These are phyloP conservation scores for Thalassiosira mediterranea DNA, from an alignment of 352 stramenopile genomes.

Conservation along the genomic window DNA sequence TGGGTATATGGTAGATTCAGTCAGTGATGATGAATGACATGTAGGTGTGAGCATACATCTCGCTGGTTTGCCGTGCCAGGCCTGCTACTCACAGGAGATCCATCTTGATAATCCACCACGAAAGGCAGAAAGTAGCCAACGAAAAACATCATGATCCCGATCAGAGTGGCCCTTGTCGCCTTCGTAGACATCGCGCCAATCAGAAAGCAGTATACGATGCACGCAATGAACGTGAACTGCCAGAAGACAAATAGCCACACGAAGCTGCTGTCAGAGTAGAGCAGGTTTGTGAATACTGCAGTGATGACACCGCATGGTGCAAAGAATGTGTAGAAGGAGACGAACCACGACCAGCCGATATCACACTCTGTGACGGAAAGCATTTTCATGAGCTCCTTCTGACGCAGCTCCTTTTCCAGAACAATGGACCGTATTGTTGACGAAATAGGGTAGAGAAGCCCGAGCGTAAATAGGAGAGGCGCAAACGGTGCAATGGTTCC, in stretches of 20 bases:
- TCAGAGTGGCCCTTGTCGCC: constrained; percentile 70
- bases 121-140: constrained; percentile 78
- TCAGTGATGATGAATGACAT: too few species aligned
- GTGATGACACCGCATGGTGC: constrained; percentile 52
- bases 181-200: constrained; percentile 72
- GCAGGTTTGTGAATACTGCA: constrained; percentile 51
- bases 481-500: constrained; percentile 59
- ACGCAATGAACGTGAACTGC: constrained; percentile 69
- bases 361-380: constrained; percentile 77
- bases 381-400: constrained; percentile 86
- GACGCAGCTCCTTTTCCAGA: constrained; percentile 74
- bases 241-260: constrained; percentile 72
- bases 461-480: constrained; percentile 61
- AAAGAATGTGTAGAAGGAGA: constrained; percentile 72
- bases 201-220: constrained; percentile 72
- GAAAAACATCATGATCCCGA: constrained; percentile 81
- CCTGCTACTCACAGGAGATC: constrained; percentile 4
- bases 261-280: constrained; percentile 62
- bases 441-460: constrained; percentile 74
- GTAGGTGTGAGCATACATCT: too few species aligned
- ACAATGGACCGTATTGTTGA: constrained; percentile 69
- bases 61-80: too few species aligned
- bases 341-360: constrained; percentile 81
- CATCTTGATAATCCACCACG: constrained; percentile 54
- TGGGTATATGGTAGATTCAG: too few species aligned